Evolutionary conservation across 805 yeast species (phyloP).

Genomic region (Wickerhamomyces alni): DNA sequence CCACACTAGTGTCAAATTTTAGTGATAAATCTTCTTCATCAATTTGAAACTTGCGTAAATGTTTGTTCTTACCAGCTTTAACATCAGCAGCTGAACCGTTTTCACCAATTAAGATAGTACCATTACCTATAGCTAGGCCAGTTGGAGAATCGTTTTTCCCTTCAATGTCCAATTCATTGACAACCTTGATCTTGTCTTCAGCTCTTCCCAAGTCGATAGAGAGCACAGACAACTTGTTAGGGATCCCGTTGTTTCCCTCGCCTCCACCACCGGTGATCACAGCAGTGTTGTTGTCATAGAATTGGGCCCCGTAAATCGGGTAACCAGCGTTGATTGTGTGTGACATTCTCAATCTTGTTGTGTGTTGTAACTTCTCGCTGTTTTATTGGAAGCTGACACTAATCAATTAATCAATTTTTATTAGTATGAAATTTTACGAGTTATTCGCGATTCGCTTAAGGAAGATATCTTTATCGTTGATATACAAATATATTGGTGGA

Average conservation of each 20-base stretch:
- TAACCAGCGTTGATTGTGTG: slow-evolving; percentile 24
- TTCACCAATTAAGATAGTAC: slow-evolving; percentile 62
- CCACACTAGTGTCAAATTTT: slow-evolving; percentile 58
- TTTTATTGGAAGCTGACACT: no score
- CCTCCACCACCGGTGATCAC: slow-evolving; percentile 94
- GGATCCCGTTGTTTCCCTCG: slow-evolving; percentile 83
- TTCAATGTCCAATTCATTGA: slow-evolving; percentile 54
- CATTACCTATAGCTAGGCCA: slow-evolving; percentile 53
- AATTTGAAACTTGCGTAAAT: slow-evolving; percentile 53
- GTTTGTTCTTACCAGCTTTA: slow-evolving; percentile 58
- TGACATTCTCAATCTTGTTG: not conserved
- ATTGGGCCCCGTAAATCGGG: slow-evolving; percentile 79
- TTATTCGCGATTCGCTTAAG: no score
- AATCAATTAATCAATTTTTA: no score
- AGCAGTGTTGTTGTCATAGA: slow-evolving; percentile 52
- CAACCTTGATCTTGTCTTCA: slow-evolving; percentile 45
- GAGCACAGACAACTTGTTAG: slow-evolving; percentile 72
- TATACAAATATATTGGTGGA: no score
- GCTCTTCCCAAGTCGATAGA: slow-evolving; percentile 46
- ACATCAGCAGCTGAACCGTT: slow-evolving; percentile 61
- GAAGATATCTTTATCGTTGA: no score
- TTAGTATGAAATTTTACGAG: no score
- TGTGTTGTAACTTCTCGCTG: no score
- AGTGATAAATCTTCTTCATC: slow-evolving; percentile 40
- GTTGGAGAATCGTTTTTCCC: slow-evolving; percentile 84